Evolutionary conservation across 2,329 filamentous ascomycete genomes (phyloP).

Genomic region (Trichophyton schoenleinii): DNA sequence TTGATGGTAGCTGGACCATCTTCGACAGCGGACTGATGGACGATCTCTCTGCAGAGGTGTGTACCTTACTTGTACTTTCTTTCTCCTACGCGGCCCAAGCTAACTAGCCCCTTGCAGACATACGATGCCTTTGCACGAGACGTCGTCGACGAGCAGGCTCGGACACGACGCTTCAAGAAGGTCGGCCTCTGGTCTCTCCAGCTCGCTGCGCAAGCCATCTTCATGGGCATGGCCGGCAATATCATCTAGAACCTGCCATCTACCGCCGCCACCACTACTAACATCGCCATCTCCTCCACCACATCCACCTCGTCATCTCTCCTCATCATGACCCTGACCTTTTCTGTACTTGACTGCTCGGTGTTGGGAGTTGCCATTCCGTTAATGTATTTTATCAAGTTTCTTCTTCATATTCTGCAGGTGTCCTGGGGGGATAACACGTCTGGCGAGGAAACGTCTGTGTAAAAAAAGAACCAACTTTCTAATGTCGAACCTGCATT

Average conservation of each 20-base stretch:
- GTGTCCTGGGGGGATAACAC: no score
- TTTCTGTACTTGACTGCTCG: neutral
- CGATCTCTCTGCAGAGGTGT: constrained; percentile 71
- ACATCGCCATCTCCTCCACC: no score
- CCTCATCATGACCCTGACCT: neutral
- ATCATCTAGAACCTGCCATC: constrained; percentile 7
- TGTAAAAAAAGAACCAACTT: neutral
- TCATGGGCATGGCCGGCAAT: constrained; percentile 83
- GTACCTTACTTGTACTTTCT: constrained; percentile 14
- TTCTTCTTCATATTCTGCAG: neutral
- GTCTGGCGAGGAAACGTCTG: neutral
- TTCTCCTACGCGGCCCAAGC: constrained; percentile 6
- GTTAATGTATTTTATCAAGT: neutral
- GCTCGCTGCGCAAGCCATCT: constrained; percentile 80
- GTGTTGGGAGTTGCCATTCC: neutral
- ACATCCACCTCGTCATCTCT: neutral
- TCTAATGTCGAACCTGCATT: neutral
- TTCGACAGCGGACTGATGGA: constrained; percentile 92
- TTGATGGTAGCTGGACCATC: constrained; percentile 89
- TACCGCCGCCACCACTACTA: neutral
- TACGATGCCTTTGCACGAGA: constrained; percentile 90
- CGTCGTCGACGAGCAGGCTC: constrained; percentile 76
- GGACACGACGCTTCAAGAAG: constrained; percentile 79
- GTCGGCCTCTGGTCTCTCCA: constrained; percentile 94
- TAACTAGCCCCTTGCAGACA: constrained; percentile 38